Evolutionary conservation across 108 stramenopile species (phyloP).

Genomic region (Cyclotella cryptica): DNA sequence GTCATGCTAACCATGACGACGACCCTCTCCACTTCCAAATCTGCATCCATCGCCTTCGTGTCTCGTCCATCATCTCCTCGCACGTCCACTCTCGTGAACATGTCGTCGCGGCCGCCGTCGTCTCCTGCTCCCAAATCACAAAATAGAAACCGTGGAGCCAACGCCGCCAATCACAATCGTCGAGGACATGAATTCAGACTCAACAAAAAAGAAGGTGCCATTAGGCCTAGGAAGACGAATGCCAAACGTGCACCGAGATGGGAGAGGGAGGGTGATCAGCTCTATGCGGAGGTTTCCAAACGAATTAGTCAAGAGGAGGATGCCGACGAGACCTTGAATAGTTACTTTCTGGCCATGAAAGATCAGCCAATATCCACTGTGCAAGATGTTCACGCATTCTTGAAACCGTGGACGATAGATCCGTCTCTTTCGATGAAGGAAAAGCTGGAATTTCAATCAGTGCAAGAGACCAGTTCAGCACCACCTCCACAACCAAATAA

Average conservation of each 20-base stretch:
- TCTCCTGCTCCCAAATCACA: background rate
- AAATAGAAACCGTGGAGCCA: slow-evolving; percentile 37
- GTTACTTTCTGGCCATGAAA: slow-evolving; percentile 6
- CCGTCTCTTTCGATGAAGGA: background rate
- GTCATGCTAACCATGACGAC: no score
- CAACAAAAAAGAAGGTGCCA: slow-evolving; percentile 5
- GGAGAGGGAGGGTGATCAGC: slow-evolving; percentile 78
- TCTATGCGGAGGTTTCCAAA: slow-evolving; percentile 61
- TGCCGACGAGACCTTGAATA: background rate
- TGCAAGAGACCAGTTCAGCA: background rate
- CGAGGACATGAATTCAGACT: slow-evolving; percentile 42
- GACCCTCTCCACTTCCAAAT: no score
- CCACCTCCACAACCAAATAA: background rate
- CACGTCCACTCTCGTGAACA: no score
- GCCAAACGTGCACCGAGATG: slow-evolving; percentile 69
- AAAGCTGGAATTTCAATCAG: background rate
- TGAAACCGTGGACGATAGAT: slow-evolving; percentile 36
- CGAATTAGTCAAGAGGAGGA: slow-evolving; percentile 15
- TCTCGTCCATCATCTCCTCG: no score
- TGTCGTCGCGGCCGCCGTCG: background rate
- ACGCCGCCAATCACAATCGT: slow-evolving; percentile 50
- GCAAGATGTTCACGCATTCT: slow-evolving; percentile 42
- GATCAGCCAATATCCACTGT: slow-evolving; percentile 19
- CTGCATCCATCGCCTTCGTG: no score
- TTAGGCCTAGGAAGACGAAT: slow-evolving; percentile 25